Base-by-base conservation (phyloP, 2,329 filamentous ascomycete genomes). In the Ophiostoma angusticollis region DNA sequence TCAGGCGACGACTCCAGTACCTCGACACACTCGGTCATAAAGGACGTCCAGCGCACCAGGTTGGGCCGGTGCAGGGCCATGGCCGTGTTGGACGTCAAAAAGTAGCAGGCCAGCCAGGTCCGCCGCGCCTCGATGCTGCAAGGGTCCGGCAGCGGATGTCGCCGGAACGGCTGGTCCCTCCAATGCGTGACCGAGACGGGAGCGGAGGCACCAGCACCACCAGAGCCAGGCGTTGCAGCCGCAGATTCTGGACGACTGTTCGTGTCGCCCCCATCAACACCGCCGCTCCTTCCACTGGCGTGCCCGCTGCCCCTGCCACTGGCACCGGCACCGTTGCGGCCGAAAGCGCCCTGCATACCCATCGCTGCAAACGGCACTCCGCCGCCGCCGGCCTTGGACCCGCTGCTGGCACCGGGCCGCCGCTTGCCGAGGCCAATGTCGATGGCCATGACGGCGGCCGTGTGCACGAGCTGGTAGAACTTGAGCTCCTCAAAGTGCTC, bases 381-480 rank as follows among this genome's bases (percentile, higher is more conserved):
- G 13, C 31, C 18, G 12, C 27, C 31, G 6, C 14, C 19, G 4
- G 1, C 11, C 11, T 11, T 27, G 12, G 25, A 19, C 7, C 34
- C 37, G 9, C 22, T 9, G 21, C 22, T 30, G 16, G 54, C 53
- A 24, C 58, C 57, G 23, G 51, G 51, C n/a, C 54, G 58, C 35
- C 56, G 52, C 56, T 48, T 55, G 51, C 62, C 82, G 6, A 93
- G 70, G 0, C 85, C 85, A 24, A 93, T 70, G 49, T 93, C 85
- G 39, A 93, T 76, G 19, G 80, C 80, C 78, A 93, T 84, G 49
- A 84, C 72, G 34, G 79, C 79, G 2, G 82, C 80, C 52, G 84
- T 75, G 55, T 93, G 84, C 32, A 85, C 76, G 47, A 91, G 70
- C 61, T 89, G 83, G 60, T 91, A 93, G 56, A 91, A 93, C 54